Base-by-base conservation (phyloP, 768 basidiomycete species). In the Epithele typhae region DNA sequence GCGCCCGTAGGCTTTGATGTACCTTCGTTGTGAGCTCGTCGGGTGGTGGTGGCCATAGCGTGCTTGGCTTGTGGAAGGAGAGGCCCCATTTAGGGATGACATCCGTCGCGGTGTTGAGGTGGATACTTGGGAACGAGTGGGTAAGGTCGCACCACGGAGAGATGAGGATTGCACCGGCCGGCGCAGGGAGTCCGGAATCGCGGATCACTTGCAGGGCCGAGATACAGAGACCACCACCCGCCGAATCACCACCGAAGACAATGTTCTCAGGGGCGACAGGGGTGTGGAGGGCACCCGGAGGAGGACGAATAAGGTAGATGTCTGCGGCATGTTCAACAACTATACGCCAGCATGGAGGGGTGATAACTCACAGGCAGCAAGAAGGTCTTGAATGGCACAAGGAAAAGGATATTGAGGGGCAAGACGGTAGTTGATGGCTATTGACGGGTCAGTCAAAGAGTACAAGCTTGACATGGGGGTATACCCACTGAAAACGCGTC, bases 361-460 rank as follows among this genome's bases (percentile, higher is more conserved):
- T n/a, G n/a, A n/a, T 9, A 32, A 63, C 82, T 55, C 56, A 91
- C 89, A 98, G 7, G 92, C 84, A 2, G 95, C 89, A 10, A 98
- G 60, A 25, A 83, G 70, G 64, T 98, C 95, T 57, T 96, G 93
- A 6, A 97, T 66, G 1, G 85, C 90, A 54, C 90, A 92, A 12
- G 95, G 95, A 62, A 96, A 97, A 1, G 95, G 95, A 57, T 95
- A 98, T 66, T 97, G 95, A 0, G 95, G 95, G 12, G 94, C 87
- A n/a, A 94, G 78, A 32, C 87, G 78, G 58, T 90, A 90, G 53
- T 87, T 86, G 44, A 90, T 73, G 48, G 86, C 85, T 87, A 49
- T 10, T 44, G 66, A 23, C 34, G 18, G 47, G 24, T 30, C 12
- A 24, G 34, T 40, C 14, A 9, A 35, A 37, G 36, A 43, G 5